Evolutionary conservation across 495 filamentous ascomycete species (phyloP), one percentile per base, ranked within the genome.

Genomic region (Penicillium parvum): DNA sequence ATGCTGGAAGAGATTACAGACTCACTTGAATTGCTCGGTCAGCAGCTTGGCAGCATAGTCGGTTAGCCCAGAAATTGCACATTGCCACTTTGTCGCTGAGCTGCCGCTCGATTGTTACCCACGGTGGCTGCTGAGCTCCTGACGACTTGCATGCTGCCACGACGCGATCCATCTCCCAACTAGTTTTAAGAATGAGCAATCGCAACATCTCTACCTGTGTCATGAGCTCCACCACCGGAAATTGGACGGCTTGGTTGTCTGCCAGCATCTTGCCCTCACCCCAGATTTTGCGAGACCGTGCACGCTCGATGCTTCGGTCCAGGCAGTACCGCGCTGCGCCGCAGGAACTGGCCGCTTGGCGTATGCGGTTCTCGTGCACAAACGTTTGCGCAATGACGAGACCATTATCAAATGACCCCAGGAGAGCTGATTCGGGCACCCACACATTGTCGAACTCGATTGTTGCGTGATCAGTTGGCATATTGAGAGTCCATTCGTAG

Each of bases 11-110:
- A n/a, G 29, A 10, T 12, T 6, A 7, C 5, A 15, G 23, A 49
- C 34, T n/a, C 38, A 66, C 69, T 57, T 81, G 77, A 18, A 81
- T 81, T 5, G 78, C 79, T 32, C 69, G 58, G 53, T 83, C 79
- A 5, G 79, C 77, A 23, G 78, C 75, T 51, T 81, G 64, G 25
- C 69, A 76, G 29, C 72, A 76, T 8, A 82, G 55, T 27, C 76
- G 56, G 51, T 81, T 80, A 1, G 72, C 79, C 72, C 76, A 81
- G 55, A 78, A 83, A 53, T 81, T 82, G 55, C 78, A 81, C 79
- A 83, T 82, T 39, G 60, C 65, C 9, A 83, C 75, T 49, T 77
- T 72, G 47, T 77, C 74, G 15, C 74, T 73, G 7, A 83, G 55
- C 33, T 61, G 59, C 40, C 59, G 60, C 63, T 81, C 77, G 37